Evolutionary conservation across 1,284 basidiomycete genomes (phyloP).

Genomic region (Fistulina hepatica): DNA sequence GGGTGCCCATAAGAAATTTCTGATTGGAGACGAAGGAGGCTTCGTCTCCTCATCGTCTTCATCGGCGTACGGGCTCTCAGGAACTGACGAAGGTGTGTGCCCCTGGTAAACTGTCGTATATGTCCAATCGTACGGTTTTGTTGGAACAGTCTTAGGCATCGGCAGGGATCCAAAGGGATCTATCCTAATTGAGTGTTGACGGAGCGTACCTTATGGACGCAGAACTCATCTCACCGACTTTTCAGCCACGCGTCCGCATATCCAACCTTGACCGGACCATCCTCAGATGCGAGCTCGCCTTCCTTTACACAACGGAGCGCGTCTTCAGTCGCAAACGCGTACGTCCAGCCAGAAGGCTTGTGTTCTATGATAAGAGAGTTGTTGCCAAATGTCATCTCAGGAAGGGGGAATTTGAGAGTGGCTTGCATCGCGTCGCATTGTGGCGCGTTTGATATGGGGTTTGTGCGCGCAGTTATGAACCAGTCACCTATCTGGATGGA

Average conservation of each 20-base stretch:
- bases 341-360: constrained; percentile 47
- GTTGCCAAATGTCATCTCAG: constrained; percentile 95
- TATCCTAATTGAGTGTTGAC: constrained; percentile 34
- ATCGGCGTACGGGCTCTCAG: constrained; percentile 5
- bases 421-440: constrained; percentile 62
- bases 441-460: constrained; percentile 66
- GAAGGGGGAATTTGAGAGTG: constrained; percentile 66
- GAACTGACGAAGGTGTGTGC: constrained; percentile 24
- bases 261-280: constrained; percentile 87
- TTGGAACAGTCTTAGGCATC: constrained; percentile 61
- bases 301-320: constrained; percentile 71
- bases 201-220: constrained; percentile 8
- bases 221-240: constrained; percentile 57
- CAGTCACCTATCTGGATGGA: constrained; percentile 53
- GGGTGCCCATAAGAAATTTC: constrained; percentile 42
- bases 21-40: constrained; percentile 15
- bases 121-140: constrained; percentile 96
- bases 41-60: constrained; percentile 13
- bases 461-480: constrained; percentile 53
- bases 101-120: constrained; percentile 88
- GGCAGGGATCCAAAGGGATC: constrained; percentile 52
- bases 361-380: constrained; percentile 68
- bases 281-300: constrained; percentile 64
- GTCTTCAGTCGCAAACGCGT: constrained; percentile 58
- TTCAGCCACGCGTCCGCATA: constrained; percentile 92